Conservation (phyloP, 2,329 filamentous ascomycete genomes). For the Aspergillus sergii region DNA sequence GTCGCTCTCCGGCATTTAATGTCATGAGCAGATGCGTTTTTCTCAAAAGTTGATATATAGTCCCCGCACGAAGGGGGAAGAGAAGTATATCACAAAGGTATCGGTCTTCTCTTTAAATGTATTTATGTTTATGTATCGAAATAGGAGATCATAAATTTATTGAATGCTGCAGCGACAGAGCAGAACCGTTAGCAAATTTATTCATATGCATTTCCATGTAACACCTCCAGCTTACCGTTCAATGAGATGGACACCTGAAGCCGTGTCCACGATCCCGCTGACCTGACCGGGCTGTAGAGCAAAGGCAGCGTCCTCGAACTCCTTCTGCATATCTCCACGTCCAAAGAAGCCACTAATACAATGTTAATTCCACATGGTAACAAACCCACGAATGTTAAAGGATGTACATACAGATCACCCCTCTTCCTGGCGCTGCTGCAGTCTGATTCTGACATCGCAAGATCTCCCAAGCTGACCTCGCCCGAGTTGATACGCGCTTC, state of each 20-base stretch:
- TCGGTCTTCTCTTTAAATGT: not conserved
- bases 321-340: constrained; percentile 94
- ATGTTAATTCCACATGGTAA: constrained; percentile 17
- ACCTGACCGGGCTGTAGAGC: constrained; percentile 83
- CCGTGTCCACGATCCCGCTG: constrained; percentile 85
- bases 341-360: constrained; percentile 78
- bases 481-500: constrained; percentile 75
- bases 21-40: not conserved
- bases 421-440: constrained; percentile 94
- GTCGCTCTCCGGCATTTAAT: not conserved
- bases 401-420: constrained; percentile 73
- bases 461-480: constrained; percentile 70
- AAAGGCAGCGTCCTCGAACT: constrained; percentile 96
- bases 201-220: not conserved
- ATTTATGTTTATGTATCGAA: not conserved
- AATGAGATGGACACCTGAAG: constrained; percentile 93
- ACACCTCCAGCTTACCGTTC: constrained; percentile 69
- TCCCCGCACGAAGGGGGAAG: not conserved
- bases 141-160: not conserved
- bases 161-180: not conserved
- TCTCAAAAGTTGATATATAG: not conserved
- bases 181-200: not conserved
- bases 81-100: not conserved
- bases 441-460: constrained; percentile 88
- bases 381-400: not conserved